Conservation (phyloP, 208 protist species). For the Strigomonas culicis region DNA sequence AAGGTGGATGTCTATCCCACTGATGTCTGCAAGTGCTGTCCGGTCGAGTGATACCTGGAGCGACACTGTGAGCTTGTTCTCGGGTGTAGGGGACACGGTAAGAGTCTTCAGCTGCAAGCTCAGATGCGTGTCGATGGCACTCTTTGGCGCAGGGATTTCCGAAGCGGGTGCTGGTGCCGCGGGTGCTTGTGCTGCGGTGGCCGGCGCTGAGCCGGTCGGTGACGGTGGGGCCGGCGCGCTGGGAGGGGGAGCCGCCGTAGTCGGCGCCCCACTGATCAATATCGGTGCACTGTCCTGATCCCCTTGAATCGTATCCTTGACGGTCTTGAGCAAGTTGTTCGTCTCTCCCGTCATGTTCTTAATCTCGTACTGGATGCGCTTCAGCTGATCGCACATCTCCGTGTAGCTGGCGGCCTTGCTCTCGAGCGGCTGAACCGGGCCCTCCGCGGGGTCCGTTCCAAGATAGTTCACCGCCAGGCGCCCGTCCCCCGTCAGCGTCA, state of each 20-base stretch:
- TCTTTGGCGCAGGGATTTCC: too few relatives aligned
- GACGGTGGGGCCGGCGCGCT: neutral
- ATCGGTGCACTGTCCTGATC: neutral
- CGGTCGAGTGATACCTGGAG: constrained; percentile 15
- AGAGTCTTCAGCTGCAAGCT: neutral
- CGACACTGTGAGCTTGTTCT: constrained; percentile 19
- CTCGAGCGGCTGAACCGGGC: constrained; percentile 66
- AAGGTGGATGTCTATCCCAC: constrained; percentile 42
- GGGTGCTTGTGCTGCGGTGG: neutral
- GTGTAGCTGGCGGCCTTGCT: constrained; percentile 74
- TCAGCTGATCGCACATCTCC: constrained; percentile 82
- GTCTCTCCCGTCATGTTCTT: constrained; percentile 12
- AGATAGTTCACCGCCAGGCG: constrained; percentile 85
- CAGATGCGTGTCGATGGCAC: too few relatives aligned
- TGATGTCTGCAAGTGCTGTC: neutral
- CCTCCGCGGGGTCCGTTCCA: constrained; percentile 88
- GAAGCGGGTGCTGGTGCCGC: neutral
- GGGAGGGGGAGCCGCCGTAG: neutral
- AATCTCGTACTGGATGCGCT: constrained; percentile 66
- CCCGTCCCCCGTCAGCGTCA: constrained; percentile 61
- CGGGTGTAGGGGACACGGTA: neutral
- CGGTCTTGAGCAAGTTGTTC: neutral
- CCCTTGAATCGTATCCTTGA: too few relatives aligned
- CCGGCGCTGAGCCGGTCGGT: neutral
- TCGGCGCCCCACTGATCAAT: neutral